Percentiles rank a stretch among this genome's conserved stretches.
phyloP scores from a whole-genome alignment of 1,284 basidiomycete species.

The Rhodotorula sp. region DNA sequence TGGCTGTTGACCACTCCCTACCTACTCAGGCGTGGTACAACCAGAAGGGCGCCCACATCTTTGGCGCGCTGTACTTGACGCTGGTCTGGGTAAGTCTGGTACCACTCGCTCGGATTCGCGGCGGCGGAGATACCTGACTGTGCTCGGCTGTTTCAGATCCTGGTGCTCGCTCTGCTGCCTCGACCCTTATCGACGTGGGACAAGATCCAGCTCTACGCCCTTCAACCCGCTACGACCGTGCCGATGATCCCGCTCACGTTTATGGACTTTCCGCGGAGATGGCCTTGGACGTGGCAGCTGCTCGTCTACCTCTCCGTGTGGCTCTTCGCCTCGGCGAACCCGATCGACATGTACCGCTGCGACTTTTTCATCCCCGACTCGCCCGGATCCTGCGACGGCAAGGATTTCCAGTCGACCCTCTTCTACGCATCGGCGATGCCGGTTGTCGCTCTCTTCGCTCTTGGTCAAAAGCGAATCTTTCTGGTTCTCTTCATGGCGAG shows the following conservation, averaged over 20 bases:
- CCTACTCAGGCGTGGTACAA: conserved; percentile 27
- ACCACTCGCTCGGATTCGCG: not conserved
- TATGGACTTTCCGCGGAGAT: conserved; percentile 66
- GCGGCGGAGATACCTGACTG: too few species aligned
- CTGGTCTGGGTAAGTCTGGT: conserved; percentile 60
- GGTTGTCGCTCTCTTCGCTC: conserved; percentile 71
- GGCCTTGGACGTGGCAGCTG: conserved; percentile 63
- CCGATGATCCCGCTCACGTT: conserved; percentile 60
- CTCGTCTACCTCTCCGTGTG: conserved; percentile 60
- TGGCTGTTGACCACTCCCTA: not conserved
- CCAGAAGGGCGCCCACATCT: conserved; percentile 49
- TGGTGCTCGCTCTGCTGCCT: conserved; percentile 51
- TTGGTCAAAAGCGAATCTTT: conserved; percentile 67
- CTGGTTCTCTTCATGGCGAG: conserved; percentile 60
- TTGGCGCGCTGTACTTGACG: conserved; percentile 65
- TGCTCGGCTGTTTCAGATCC: conserved; percentile 40
- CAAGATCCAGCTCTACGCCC: conserved; percentile 51
- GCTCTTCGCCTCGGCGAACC: conserved; percentile 52
- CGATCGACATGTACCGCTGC: conserved; percentile 49
- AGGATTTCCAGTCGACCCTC: conserved; percentile 38
- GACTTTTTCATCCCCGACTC: conserved; percentile 9
- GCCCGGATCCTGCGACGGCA: conserved; percentile 6
- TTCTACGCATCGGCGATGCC: conserved; percentile 64
- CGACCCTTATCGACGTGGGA: conserved; percentile 33
- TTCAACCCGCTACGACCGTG: conserved; percentile 54